Percentiles rank a stretch among this genome's conserved stretches.
Evolutionary conservation across 1,139 yeast species (phyloP).

Genomic region (Candida freyschussii): DNA sequence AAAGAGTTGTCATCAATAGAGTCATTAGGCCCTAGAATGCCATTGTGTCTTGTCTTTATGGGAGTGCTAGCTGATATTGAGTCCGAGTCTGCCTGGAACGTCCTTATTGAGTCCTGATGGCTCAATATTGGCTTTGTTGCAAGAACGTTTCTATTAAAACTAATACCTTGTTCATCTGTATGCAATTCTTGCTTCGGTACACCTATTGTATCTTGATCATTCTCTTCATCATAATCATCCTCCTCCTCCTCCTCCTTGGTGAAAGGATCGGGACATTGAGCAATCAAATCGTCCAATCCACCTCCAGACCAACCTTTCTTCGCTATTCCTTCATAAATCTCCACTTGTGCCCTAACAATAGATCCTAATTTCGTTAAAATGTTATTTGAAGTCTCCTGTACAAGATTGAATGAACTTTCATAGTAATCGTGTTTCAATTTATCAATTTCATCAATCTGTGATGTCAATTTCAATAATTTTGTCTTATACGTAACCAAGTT

Average conservation of each 20-base stretch:
- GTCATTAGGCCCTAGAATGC: conserved; percentile 3
- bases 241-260: conserved; percentile 26
- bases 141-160: conserved; percentile 11
- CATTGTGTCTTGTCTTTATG: conserved; percentile 2
- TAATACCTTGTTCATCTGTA: conserved; percentile 11
- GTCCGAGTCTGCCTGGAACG: conserved; percentile 6
- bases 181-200: conserved; percentile 3
- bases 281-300: conserved; percentile 64
- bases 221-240: conserved; percentile 7
- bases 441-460: conserved; percentile 76
- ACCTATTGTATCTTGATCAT: not conserved
- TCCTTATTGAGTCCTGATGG: conserved; percentile 15
- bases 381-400: conserved; percentile 52
- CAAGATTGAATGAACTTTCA: conserved; percentile 50
- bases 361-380: conserved; percentile 57
- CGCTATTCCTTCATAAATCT: conserved; percentile 75
- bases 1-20: conserved; percentile 27
- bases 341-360: conserved; percentile 72
- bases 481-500: conserved; percentile 61
- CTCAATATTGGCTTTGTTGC: conserved; percentile 10
- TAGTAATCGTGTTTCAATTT: conserved; percentile 70
- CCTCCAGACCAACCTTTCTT: conserved; percentile 86
- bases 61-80: conserved; percentile 17
- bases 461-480: conserved; percentile 61
- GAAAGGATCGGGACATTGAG: conserved; percentile 52